A percentile compares a stretch with the other conserved stretches of the same genome.
Evolutionary conservation across 73 alveolate genomes (phyloP).

Genomic region (Tetrahymena borealis): DNA sequence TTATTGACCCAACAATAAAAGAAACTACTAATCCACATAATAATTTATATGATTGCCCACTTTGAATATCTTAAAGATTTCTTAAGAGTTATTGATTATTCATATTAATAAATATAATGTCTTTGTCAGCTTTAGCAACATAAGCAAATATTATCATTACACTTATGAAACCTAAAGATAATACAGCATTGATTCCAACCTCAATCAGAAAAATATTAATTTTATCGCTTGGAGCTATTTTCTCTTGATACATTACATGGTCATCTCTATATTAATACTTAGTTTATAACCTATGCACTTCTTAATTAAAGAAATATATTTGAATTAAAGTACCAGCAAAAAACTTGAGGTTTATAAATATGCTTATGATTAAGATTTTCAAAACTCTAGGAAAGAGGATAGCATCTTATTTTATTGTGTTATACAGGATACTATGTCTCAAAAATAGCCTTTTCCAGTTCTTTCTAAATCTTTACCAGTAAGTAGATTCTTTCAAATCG

Average conservation of each 20-base stretch:
- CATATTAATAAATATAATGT: not conserved
- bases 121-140: not conserved
- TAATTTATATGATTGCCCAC: not conserved
- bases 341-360: not conserved
- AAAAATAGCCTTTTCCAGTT: not conserved
- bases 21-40: not conserved
- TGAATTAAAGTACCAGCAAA: not conserved
- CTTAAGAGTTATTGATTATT: not conserved
- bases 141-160: not conserved
- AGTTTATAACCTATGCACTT: not conserved
- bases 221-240: not conserved
- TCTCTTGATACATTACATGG: not conserved
- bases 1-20: not conserved
- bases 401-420: not conserved
- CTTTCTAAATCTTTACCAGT: not conserved
- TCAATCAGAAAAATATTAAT: not conserved
- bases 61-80: not conserved
- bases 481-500: not conserved
- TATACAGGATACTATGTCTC: not conserved
- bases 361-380: not conserved
- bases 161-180: not conserved
- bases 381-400: not conserved
- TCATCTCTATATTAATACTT: not conserved
- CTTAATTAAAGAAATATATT: not conserved
- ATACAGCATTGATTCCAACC: not conserved